Percentiles rank a stretch among this genome's conserved stretches.
These are phyloP conservation scores for Eucalyptus virginea DNA, from an alignment of 345 rosid genomes.

Conservation along the genomic window DNA sequence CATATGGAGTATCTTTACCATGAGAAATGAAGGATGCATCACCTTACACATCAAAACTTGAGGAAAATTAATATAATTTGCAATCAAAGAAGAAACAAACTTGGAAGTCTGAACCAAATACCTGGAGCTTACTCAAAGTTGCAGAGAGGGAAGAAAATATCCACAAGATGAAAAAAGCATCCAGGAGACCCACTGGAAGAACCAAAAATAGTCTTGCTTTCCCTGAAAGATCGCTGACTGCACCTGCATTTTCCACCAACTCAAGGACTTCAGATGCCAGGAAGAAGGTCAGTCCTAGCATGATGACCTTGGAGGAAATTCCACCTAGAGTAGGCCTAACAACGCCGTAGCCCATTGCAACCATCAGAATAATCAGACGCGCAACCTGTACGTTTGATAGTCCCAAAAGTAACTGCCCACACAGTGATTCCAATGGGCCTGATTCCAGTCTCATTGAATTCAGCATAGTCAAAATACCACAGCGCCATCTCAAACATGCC, in stretches of 20 bases:
- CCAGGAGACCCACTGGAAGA: conserved; percentile 83
- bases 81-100: neutral
- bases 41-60: neutral
- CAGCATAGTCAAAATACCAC: conserved; percentile 91
- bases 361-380: conserved; percentile 71
- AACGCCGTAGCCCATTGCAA: conserved; percentile 96
- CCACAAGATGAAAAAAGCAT: conserved; percentile 96
- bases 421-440: conserved; percentile 79
- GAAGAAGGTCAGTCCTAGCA: conserved; percentile 90
- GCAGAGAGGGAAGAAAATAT: conserved; percentile 87
- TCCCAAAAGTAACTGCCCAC: conserved; percentile 91
- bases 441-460: conserved; percentile 77
- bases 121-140: conserved; percentile 91
- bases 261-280: conserved; percentile 90
- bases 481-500: conserved; percentile 99
- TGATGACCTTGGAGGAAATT: conserved; percentile 67
- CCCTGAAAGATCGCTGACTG: conserved; percentile 88
- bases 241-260: conserved; percentile 80
- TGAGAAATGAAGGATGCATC: neutral
- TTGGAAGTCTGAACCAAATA: conserved; percentile 3
- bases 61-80: neutral
- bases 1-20: neutral
- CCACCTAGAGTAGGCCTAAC: conserved; percentile 97
- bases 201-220: conserved; percentile 72
- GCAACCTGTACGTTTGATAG: conserved; percentile 70